These are phyloP conservation scores for Pseudomonodictys pantanalensis DNA, from an alignment of 495 filamentous ascomycete genomes.

Conservation along the genomic window DNA sequence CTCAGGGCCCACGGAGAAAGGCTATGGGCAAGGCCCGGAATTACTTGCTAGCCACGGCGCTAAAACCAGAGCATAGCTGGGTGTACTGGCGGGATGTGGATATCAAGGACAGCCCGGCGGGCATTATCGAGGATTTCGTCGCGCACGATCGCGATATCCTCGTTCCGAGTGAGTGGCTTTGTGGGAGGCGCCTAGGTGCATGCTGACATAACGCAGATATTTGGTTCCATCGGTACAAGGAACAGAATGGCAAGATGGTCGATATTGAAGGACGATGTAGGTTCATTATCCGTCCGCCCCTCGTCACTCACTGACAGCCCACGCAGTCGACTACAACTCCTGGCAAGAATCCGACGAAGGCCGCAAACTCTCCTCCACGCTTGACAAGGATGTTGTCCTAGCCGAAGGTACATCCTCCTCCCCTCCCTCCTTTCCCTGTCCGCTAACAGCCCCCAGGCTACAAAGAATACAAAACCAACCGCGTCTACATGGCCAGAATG, in stretches of 20 bases:
- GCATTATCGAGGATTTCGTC: conserved; percentile 91
- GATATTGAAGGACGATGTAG: conserved; percentile 95
- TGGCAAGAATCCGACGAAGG: conserved; percentile 93
- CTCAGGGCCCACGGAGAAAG: conserved; percentile 87
- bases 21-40: conserved; percentile 87
- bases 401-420: conserved; percentile 65
- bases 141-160: conserved; percentile 89
- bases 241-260: conserved; percentile 49
- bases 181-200: not conserved
- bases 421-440: not conserved
- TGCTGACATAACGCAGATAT: conserved; percentile 63
- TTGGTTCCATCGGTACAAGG: conserved; percentile 93
- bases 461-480: conserved; percentile 84
- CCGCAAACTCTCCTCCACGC: conserved; percentile 63
- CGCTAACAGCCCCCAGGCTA: conserved; percentile 59
- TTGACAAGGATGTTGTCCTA: conserved; percentile 76
- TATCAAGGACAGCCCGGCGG: conserved; percentile 82
- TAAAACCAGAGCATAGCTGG: conserved; percentile 95
- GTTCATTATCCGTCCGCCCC: conserved; percentile 36
- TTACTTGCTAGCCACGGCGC: conserved; percentile 77
- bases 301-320: conserved; percentile 4
- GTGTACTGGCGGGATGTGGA: conserved; percentile 99
- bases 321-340: conserved; percentile 97
- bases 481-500: conserved; percentile 80
- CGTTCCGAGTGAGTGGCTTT: conserved; percentile 75